phyloP scores from a whole-genome alignment of 2,329 filamentous ascomycete species.

The Ambrosiella cleistominuta region DNA sequence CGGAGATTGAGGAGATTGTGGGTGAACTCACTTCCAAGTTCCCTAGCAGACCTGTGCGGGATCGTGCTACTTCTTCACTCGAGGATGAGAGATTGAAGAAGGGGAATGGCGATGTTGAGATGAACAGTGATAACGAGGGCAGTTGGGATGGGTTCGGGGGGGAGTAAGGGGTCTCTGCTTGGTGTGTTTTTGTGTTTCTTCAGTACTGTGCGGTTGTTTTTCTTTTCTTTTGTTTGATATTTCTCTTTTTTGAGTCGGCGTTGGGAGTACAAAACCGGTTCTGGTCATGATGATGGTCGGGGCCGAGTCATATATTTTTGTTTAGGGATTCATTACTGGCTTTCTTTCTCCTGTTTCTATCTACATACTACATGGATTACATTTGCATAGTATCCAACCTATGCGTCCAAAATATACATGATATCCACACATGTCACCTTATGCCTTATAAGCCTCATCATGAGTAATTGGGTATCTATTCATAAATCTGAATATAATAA shows the following conservation, averaged over 20 bases:
- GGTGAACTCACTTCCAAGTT: conserved; percentile 35
- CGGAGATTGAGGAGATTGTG: conserved; percentile 39
- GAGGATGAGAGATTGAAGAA: conserved; percentile 53
- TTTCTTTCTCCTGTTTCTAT: neutral
- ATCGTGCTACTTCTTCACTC: conserved; percentile 50
- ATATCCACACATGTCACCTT: neutral
- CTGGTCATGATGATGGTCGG: neutral
- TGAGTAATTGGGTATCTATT: neutral
- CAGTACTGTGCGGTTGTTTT: neutral
- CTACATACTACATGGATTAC: neutral
- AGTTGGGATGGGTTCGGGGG: conserved; percentile 57
- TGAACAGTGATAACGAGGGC: conserved; percentile 29
- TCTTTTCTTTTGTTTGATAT: conserved; percentile 2
- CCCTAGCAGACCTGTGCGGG: conserved; percentile 54
- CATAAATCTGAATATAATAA: neutral
- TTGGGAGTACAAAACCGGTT: conserved; percentile 11
- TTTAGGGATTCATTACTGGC: neutral
- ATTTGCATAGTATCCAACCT: neutral
- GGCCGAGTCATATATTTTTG: neutral
- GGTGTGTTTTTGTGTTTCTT: conserved; percentile 2
- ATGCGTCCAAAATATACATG: conserved; percentile 2
- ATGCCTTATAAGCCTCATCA: neutral
- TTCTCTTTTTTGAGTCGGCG: conserved; percentile 10
- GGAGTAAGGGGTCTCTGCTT: neutral
- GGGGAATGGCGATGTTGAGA: conserved; percentile 19